These are phyloP conservation scores for Hymenoscyphus fructigenus DNA, from an alignment of 2,329 filamentous ascomycete genomes.

Conservation along the genomic window DNA sequence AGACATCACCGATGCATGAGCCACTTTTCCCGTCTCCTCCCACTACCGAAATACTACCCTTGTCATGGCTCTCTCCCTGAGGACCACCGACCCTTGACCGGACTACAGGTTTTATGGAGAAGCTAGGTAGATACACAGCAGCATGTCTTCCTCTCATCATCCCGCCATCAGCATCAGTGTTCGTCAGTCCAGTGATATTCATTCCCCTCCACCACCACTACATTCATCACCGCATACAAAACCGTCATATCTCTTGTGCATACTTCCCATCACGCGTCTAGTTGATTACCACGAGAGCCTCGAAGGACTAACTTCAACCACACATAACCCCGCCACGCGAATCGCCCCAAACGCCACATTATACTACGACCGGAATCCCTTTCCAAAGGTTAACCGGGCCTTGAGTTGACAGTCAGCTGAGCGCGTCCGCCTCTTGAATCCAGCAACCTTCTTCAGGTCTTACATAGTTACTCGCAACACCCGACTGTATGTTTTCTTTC, in stretches of 20 bases:
- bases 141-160: slow-evolving; percentile 1
- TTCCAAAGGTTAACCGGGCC: neutral
- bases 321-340: slow-evolving; percentile 2
- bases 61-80: slow-evolving; percentile 11
- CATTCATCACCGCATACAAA: neutral
- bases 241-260: neutral
- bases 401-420: slow-evolving; percentile 23
- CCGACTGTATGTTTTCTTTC: slow-evolving; percentile 22
- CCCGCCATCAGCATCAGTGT: neutral
- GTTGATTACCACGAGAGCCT: neutral
- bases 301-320: neutral
- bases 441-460: slow-evolving; percentile 28
- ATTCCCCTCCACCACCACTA: neutral
- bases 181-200: neutral
- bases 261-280: slow-evolving; percentile 1
- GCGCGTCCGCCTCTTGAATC: slow-evolving; percentile 27
- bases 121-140: neutral
- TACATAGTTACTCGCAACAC: slow-evolving; percentile 26
- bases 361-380: neutral
- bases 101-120: slow-evolving; percentile 2
- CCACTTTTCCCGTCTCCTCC: slow-evolving; percentile 28
- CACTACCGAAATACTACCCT: slow-evolving; percentile 27
- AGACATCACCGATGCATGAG: slow-evolving; percentile 27
- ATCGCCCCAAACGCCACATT: slow-evolving; percentile 3
- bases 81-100: slow-evolving; percentile 6